Percentiles rank a stretch among this genome's conserved stretches.
These are phyloP conservation scores for Vanilla planifolia DNA, from an alignment of 106 monocot genomes.

Conservation along the genomic window DNA sequence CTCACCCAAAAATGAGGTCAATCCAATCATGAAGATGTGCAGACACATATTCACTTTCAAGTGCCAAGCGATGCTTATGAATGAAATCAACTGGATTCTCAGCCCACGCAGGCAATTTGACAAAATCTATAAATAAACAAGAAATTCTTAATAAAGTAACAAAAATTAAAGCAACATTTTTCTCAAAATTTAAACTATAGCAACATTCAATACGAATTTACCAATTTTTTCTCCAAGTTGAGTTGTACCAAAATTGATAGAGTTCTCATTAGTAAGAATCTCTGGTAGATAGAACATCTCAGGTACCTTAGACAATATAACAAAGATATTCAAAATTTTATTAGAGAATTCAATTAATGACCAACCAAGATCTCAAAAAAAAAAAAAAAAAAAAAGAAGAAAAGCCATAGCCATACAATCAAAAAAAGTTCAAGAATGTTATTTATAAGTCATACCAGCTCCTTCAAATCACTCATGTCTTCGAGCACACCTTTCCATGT, in stretches of 20 bases:
- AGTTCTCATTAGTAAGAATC: conserved; percentile 68
- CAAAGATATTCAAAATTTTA: background rate
- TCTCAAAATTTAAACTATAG: background rate
- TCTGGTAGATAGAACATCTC: conserved; percentile 98
- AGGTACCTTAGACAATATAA: conserved; percentile 55
- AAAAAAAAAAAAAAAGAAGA: background rate
- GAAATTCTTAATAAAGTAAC: background rate
- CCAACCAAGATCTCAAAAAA: background rate
- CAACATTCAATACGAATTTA: conserved; percentile 13
- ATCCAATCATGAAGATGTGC: conserved; percentile 99
- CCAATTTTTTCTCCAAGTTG: conserved; percentile 92
- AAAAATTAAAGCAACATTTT: background rate
- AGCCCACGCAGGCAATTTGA: conserved; percentile 92
- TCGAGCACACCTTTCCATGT: conserved; percentile 97
- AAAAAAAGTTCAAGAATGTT: background rate
- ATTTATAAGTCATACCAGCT: conserved; percentile 56
- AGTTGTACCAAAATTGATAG: conserved; percentile 88
- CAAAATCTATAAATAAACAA: conserved; percentile 58
- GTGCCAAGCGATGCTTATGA: conserved; percentile 91
- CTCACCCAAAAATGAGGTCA: conserved; percentile 97
- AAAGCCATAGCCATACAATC: background rate
- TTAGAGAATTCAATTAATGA: background rate
- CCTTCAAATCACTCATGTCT: conserved; percentile 99
- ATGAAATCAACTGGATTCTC: conserved; percentile 86
- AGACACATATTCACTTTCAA: conserved; percentile 97